These are phyloP conservation scores for Aquilaria yunnanensis DNA, from an alignment of 345 rosid species.

Conservation along the genomic window DNA sequence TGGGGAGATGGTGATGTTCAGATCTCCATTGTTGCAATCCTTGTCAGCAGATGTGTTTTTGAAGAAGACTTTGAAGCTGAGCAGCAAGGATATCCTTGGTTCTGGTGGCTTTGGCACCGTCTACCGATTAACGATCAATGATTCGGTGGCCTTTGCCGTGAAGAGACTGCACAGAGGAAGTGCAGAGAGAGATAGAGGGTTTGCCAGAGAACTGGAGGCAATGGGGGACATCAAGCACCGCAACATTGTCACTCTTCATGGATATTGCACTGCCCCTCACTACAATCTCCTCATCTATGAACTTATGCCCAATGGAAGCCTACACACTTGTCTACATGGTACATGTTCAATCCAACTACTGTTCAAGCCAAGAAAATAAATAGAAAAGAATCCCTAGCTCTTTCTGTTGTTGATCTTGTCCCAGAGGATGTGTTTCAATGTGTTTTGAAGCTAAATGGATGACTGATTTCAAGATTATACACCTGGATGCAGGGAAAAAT, in stretches of 20 bases:
- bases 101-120: constrained; percentile 82
- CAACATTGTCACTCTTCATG: constrained; percentile 77
- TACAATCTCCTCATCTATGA: constrained; percentile 81
- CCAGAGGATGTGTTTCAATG: too few relatives aligned
- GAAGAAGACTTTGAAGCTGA: constrained; percentile 56
- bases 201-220: constrained; percentile 71
- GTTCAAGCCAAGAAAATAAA: not conserved
- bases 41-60: constrained; percentile 43
- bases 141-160: constrained; percentile 61
- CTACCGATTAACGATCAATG: constrained; percentile 44
- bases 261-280: constrained; percentile 53
- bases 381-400: too few relatives aligned
- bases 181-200: constrained; percentile 66
- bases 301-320: constrained; percentile 83
- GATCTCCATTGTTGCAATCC: constrained; percentile 48
- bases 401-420: too few relatives aligned
- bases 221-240: constrained; percentile 91
- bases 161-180: constrained; percentile 65
- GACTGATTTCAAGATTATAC: too few relatives aligned
- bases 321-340: constrained; percentile 59
- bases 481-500: constrained; percentile 39
- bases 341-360: constrained; percentile 3
- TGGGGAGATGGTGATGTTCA: constrained; percentile 76
- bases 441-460: not conserved
- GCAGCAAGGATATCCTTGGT: constrained; percentile 73